Percentiles rank a stretch among this genome's conserved stretches.
Evolutionary conservation across 768 basidiomycete genomes (phyloP).

Genomic region (Boletus tomentosulus): DNA sequence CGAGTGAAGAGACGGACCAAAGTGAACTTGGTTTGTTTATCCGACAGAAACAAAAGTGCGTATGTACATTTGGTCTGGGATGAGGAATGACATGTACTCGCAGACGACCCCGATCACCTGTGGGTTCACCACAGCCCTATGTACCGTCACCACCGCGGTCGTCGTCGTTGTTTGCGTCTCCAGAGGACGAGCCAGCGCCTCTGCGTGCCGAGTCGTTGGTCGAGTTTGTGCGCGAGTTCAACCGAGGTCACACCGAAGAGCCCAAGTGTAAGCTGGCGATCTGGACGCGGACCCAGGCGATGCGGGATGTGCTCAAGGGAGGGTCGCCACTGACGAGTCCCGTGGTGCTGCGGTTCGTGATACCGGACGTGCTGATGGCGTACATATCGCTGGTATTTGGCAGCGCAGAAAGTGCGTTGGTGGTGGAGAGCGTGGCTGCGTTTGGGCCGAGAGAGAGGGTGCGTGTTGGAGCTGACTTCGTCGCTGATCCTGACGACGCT

Average conservation of each 20-base stretch:
- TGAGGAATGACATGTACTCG: not conserved
- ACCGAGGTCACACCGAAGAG: slow-evolving; percentile 27
- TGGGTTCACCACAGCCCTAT: slow-evolving; percentile 57
- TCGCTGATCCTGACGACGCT: not conserved
- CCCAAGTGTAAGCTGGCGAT: slow-evolving; percentile 45
- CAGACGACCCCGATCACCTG: slow-evolving; percentile 52
- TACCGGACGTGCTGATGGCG: slow-evolving; percentile 62
- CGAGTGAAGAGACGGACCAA: slow-evolving; percentile 51
- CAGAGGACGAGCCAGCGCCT: slow-evolving; percentile 33
- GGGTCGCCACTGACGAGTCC: slow-evolving; percentile 12
- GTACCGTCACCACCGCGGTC: slow-evolving; percentile 37
- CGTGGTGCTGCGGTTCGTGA: slow-evolving; percentile 51
- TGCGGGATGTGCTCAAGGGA: slow-evolving; percentile 9
- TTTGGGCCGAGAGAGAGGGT: slow-evolving; percentile 76
- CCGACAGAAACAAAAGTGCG: slow-evolving; percentile 56
- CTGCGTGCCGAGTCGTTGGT: slow-evolving; percentile 45
- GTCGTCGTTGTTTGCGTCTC: slow-evolving; percentile 40
- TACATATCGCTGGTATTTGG: slow-evolving; percentile 52
- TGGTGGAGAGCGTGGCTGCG: slow-evolving; percentile 60
- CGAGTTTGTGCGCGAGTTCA: slow-evolving; percentile 57
- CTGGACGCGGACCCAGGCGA: slow-evolving; percentile 39
- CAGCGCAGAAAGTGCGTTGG: slow-evolving; percentile 33
- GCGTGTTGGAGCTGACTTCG: not conserved
- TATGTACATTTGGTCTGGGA: slow-evolving; percentile 2
- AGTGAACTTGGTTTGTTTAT: slow-evolving; percentile 43